Evolutionary conservation across 2,329 filamentous ascomycete species (phyloP), one percentile per base, ranked within the genome.

Genomic region (Colletotrichum musae): DNA sequence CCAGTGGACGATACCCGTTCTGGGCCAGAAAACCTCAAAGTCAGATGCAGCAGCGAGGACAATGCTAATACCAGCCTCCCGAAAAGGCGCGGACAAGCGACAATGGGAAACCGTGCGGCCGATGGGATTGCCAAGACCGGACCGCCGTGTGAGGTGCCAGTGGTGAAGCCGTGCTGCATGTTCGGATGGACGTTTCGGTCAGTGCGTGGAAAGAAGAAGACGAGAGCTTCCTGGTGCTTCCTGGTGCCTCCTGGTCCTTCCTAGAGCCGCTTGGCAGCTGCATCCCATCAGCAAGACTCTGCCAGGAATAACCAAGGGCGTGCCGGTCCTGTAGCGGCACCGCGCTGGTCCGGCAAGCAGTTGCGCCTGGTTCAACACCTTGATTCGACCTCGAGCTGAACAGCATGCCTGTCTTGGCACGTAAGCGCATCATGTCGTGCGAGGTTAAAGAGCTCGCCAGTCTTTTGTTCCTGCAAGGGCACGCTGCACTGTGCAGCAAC

Each of bases 371-470:
- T 3, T n/a, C 12, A 36, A 21, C 12, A 18, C 39, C 32, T 6
- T 39, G 32, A n/a, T 24, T 39, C 43, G n/a, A n/a, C 24, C 43
- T 4, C n/a, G 41, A 21, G 32, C 58, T 56, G 24, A 56, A 56
- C 24, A 6, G 28, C 28, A 26, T 48, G 24, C 28, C 9, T 45
- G 26, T 24, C 57, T 54, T 47, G 47, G 54, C 62, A 41, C 26
- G 15, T 53, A 7, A 16, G 41, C 15, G 43, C 43, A 63, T 18
- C 50, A 50, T 39, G 63, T 48, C n/a, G 50, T 50, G 57, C 18
- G 62, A 45, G n/a, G 18, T 26, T 53, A 47, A 32, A 32, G 18
- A 13, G 57, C n/a, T 39, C 16, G 26, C n/a, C 16, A 9, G 16
- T 21, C 16, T 9, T 16, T 21, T n/a, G 15, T 48, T 9, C 28